Percentiles rank a stretch among this genome's conserved stretches.
Conservation (phyloP, 768 basidiomycete species). For the Suillus bovinus region DNA sequence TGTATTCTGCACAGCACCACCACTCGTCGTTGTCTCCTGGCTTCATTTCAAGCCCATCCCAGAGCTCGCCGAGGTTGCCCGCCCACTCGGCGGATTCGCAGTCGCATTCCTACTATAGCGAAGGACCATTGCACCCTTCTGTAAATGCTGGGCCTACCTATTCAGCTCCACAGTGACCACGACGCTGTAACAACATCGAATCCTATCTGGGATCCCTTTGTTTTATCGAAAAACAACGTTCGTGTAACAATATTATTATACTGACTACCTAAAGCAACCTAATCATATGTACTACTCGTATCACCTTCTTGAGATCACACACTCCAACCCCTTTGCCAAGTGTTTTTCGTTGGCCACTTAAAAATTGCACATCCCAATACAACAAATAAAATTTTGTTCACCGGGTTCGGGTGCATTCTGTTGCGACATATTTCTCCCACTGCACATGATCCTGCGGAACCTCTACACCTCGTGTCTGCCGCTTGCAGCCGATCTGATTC, state of each 20-base stretch:
- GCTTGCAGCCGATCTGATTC: slow-evolving; percentile 23
- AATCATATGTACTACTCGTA: slow-evolving; percentile 20
- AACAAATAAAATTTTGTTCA: slow-evolving; percentile 17
- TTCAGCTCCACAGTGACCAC: slow-evolving; percentile 30
- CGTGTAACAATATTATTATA: slow-evolving; percentile 36
- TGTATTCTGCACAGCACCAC: slow-evolving; percentile 33
- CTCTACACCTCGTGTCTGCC: slow-evolving; percentile 24
- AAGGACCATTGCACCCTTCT: slow-evolving; percentile 28
- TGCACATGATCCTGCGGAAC: slow-evolving; percentile 22
- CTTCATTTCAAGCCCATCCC: slow-evolving; percentile 32
- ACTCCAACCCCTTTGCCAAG: slow-evolving; percentile 9
- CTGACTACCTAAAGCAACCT: slow-evolving; percentile 32
- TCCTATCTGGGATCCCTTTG: slow-evolving; percentile 11
- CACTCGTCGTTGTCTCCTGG: slow-evolving; percentile 29
- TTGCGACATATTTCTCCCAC: slow-evolving; percentile 19
- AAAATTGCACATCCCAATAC: slow-evolving; percentile 23
- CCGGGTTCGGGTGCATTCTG: slow-evolving; percentile 24
- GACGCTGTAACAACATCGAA: slow-evolving; percentile 6
- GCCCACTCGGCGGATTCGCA: slow-evolving; percentile 26
- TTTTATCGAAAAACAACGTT: slow-evolving; percentile 17
- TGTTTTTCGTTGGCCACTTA: slow-evolving; percentile 12
- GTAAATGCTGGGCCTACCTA: slow-evolving; percentile 29
- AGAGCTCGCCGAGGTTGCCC: slow-evolving; percentile 30
- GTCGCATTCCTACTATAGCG: slow-evolving; percentile 32
- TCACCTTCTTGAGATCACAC: slow-evolving; percentile 28